Conservation (phyloP, 345 rosid genomes). For the Cardiospermum halicacabum region DNA sequence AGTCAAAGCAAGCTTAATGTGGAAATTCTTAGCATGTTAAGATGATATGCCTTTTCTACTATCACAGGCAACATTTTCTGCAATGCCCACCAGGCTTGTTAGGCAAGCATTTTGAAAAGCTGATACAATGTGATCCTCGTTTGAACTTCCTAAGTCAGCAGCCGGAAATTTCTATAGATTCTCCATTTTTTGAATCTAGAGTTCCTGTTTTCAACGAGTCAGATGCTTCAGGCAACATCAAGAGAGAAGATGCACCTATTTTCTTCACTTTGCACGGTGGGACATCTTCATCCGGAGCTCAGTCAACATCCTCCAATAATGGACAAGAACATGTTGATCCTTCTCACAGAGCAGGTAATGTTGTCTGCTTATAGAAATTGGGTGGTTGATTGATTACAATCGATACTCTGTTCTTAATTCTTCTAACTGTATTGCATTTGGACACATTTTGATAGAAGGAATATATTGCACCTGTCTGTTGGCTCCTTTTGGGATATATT, state of each 20-base stretch:
- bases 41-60: neutral
- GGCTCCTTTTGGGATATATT: neutral
- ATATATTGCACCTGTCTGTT: neutral
- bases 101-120: slow-evolving; percentile 65
- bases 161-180: slow-evolving; percentile 45
- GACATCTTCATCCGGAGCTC: slow-evolving; percentile 30
- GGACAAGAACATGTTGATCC: slow-evolving; percentile 32
- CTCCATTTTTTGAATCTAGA: slow-evolving; percentile 49
- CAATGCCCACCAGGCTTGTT: slow-evolving; percentile 49
- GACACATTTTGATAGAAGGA: neutral
- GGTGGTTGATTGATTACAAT: too few relatives aligned
- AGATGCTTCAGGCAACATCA: slow-evolving; percentile 26
- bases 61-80: slow-evolving; percentile 53
- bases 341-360: slow-evolving; percentile 57
- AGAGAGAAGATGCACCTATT: slow-evolving; percentile 22
- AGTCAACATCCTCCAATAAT: slow-evolving; percentile 34
- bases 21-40: neutral
- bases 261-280: slow-evolving; percentile 26
- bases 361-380: slow-evolving; percentile 12
- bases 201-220: slow-evolving; percentile 33
- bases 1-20: neutral
- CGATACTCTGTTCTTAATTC: too few relatives aligned
- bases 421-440: too few relatives aligned
- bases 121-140: slow-evolving; percentile 64
- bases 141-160: slow-evolving; percentile 56